Evolutionary conservation across 257 asterid genomes (phyloP), one percentile per base, ranked within the genome.

Genomic region (Plectranthus barbatus): DNA sequence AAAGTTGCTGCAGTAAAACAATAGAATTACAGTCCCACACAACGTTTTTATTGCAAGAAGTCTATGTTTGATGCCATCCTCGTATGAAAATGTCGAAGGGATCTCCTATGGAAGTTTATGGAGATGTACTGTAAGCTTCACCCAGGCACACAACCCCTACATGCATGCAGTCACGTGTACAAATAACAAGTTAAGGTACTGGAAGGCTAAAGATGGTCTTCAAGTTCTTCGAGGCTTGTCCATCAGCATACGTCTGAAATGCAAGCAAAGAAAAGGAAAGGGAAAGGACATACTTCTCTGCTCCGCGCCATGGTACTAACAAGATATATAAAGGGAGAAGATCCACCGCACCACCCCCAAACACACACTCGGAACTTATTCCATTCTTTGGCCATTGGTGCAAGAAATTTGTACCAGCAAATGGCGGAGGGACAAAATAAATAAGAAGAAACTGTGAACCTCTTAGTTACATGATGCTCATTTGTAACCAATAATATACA

Each of bases 1-100:
- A 80, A 72, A 93, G 86, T 80, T 75, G 94, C 99, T 93, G 91
- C 74, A 65, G 21, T 13, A 49, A 71, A 63, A 63, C 62, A 45
- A 37, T 13, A 52, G 34, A 47, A 61, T 39, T 68, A 66, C 34
- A 39, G 47, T 60, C 62, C 42, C 72, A 50, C 23, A 17, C 53
- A 56, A 36, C 60, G 26, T 15, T n/a, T 60, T 26, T 18, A 36
- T 26, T 39, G 59, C 37, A 31, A 39, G 57, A 67, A 15, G 9
- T 53, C 49, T 56, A 56, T 3, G 37, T 19, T 40, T 39, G 12
- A 36, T 37, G 19, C 56, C 13, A 21, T 18, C 64, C 26, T 21
- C 24, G n/a, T 5, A 31, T 23, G 45, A 17, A 42, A 36, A 62
- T 8, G 48, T 34, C 31, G 50, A 56, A 33, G 33, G 56, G 26